A percentile compares a stretch with the other conserved stretches of the same genome.
phyloP scores from a whole-genome alignment of 1,284 basidiomycete genomes.

The Naganishia albida region DNA sequence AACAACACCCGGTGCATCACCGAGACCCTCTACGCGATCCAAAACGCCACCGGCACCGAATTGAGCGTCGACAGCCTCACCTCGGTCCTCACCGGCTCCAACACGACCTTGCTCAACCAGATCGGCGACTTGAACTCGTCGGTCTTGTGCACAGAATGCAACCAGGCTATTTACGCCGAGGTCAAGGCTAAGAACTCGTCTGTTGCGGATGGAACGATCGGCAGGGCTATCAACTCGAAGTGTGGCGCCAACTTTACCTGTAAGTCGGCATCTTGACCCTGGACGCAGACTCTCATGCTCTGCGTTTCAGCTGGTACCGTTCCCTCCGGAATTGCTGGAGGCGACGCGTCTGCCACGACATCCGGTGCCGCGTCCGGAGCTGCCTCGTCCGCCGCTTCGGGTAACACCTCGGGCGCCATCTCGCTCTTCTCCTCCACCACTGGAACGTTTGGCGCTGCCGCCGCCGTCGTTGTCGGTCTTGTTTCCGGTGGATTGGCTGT shows the following conservation, averaged over 20 bases:
- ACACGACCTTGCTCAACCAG: slow-evolving; percentile 16
- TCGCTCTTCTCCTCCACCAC: neutral
- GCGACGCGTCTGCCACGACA: slow-evolving; percentile 31
- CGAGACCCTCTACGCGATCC: slow-evolving; percentile 42
- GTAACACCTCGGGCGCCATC: slow-evolving; percentile 5
- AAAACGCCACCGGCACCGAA: slow-evolving; percentile 40
- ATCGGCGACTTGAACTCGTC: slow-evolving; percentile 39
- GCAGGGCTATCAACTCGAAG: slow-evolving; percentile 37
- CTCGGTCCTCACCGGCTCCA: slow-evolving; percentile 38
- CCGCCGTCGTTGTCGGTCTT: slow-evolving; percentile 19
- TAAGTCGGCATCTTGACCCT: slow-evolving; percentile 34
- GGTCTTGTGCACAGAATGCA: slow-evolving; percentile 48
- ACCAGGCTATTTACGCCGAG: slow-evolving; percentile 45
- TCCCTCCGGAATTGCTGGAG: slow-evolving; percentile 29
- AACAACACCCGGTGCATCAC: slow-evolving; percentile 46
- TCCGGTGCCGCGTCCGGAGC: slow-evolving; percentile 32
- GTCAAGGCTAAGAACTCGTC: slow-evolving; percentile 42
- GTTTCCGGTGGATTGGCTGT: slow-evolving; percentile 17
- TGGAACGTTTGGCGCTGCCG: neutral
- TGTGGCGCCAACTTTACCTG: slow-evolving; percentile 47
- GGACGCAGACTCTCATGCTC: slow-evolving; percentile 14
- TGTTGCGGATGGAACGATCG: slow-evolving; percentile 39
- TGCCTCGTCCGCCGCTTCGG: slow-evolving; percentile 5
- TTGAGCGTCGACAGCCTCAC: slow-evolving; percentile 40
- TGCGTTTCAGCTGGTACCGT: slow-evolving; percentile 29